These are phyloP conservation scores for Conticribra guillardii DNA, from an alignment of 108 stramenopile species.

Conservation along the genomic window DNA sequence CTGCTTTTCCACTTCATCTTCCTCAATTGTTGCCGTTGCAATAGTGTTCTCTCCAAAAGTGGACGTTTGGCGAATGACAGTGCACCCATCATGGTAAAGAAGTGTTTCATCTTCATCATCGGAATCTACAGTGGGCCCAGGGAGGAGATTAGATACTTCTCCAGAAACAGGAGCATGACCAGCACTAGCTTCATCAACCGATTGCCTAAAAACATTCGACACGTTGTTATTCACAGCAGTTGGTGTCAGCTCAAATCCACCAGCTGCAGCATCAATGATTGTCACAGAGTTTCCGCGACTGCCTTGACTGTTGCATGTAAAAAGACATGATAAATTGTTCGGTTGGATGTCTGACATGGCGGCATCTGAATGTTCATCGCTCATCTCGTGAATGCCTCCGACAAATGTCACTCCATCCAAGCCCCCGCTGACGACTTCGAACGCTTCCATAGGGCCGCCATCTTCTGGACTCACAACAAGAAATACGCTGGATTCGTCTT, in stretches of 20 bases:
- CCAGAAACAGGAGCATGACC: background rate
- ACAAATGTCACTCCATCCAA: constrained; percentile 6
- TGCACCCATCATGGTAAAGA: constrained; percentile 41
- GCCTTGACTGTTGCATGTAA: constrained; percentile 25
- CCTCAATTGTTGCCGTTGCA: constrained; percentile 15
- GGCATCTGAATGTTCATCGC: background rate
- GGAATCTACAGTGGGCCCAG: constrained; percentile 29
- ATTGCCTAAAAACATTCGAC: constrained; percentile 34
- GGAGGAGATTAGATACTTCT: constrained; percentile 22
- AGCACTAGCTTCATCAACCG: constrained; percentile 18
- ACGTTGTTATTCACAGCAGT: constrained; percentile 23
- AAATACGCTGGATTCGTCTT: constrained; percentile 10
- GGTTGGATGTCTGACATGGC: constrained; percentile 27
- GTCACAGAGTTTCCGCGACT: constrained; percentile 1
- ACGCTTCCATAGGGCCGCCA: background rate
- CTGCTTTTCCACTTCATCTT: background rate
- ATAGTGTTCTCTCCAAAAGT: constrained; percentile 45
- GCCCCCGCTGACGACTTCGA: background rate
- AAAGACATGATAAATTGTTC: constrained; percentile 33
- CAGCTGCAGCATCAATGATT: constrained; percentile 40
- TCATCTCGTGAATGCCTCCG: background rate
- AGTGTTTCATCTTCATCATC: constrained; percentile 46
- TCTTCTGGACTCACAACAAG: constrained; percentile 3
- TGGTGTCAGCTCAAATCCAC: constrained; percentile 34
- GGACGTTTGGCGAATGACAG: constrained; percentile 24